Conservation (phyloP, 345 rosid species). For the Populus simonii region DNA sequence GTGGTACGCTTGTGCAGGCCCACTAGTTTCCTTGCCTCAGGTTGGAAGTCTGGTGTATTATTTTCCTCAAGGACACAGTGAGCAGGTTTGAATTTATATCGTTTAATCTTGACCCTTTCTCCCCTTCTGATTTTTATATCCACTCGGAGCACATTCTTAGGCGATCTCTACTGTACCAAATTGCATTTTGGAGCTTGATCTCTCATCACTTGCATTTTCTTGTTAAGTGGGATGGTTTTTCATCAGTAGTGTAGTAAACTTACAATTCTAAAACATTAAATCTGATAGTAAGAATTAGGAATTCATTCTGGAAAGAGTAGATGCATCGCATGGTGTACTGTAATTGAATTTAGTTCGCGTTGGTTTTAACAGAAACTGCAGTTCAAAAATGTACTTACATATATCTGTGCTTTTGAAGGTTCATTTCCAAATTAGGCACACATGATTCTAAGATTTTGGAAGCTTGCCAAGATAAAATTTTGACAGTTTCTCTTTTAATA, state of each 20-base stretch:
- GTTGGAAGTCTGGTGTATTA: constrained; percentile 90
- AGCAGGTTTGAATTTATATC: constrained; percentile 64
- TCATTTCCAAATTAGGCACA: neutral
- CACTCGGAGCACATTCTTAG: neutral
- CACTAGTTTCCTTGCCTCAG: constrained; percentile 89
- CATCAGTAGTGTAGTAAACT: neutral
- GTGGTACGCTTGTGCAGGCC: constrained; percentile 99
- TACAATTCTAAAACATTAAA: neutral
- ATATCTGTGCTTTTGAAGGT: too few species aligned
- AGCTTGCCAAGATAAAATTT: neutral
- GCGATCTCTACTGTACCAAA: neutral
- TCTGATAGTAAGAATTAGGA: neutral
- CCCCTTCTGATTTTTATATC: neutral
- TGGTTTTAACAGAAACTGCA: neutral
- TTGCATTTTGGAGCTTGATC: neutral
- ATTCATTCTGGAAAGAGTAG: neutral
- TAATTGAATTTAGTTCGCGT: too few species aligned
- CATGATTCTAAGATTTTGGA: neutral
- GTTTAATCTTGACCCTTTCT: neutral
- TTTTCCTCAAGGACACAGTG: constrained; percentile 98
- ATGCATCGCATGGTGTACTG: neutral
- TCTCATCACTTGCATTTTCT: neutral
- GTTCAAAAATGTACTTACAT: neutral
- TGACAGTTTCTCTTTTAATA: neutral
- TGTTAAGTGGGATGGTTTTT: neutral